Conservation (phyloP, 31 red algal species). For the Odonthalia washingtoniensis region DNA sequence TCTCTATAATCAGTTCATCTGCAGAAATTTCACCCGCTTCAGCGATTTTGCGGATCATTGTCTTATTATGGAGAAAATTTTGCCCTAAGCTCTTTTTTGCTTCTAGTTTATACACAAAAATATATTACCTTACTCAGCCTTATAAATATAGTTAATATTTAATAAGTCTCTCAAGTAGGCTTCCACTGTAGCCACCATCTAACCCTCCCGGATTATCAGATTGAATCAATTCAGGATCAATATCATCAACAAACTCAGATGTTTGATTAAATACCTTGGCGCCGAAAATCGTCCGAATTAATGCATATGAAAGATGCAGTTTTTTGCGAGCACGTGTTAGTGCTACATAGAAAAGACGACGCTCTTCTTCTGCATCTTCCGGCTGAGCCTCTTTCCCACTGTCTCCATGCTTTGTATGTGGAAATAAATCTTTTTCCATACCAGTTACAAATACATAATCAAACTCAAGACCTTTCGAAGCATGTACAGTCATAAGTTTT, state of each 20-base stretch:
- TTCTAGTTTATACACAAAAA: background rate
- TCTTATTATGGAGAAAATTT: slow-evolving; percentile 4
- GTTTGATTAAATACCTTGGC: too few relatives aligned
- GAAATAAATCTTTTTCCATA: slow-evolving; percentile 61
- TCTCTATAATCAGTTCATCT: slow-evolving; percentile 8
- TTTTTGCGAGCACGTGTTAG: slow-evolving; percentile 78
- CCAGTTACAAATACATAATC: slow-evolving; percentile 82
- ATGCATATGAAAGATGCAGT: too few relatives aligned
- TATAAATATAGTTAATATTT: too few relatives aligned
- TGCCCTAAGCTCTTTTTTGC: background rate
- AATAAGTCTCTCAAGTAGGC: too few relatives aligned
- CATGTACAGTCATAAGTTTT: slow-evolving; percentile 83
- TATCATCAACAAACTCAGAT: too few relatives aligned
- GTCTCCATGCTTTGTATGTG: slow-evolving; percentile 24
- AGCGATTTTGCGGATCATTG: background rate
- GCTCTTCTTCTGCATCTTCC: slow-evolving; percentile 74
- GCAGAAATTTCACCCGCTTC: background rate
- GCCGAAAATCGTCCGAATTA: too few relatives aligned
- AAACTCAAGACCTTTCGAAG: slow-evolving; percentile 90
- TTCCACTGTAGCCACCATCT: too few relatives aligned
- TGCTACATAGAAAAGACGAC: slow-evolving; percentile 89
- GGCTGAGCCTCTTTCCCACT: background rate
- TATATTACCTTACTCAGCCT: too few relatives aligned
- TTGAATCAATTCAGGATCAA: too few relatives aligned
- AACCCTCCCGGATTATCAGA: too few relatives aligned